phyloP scores from a whole-genome alignment of 202 grass and related monocot genomes.

The Brachypodium distachyon region DNA sequence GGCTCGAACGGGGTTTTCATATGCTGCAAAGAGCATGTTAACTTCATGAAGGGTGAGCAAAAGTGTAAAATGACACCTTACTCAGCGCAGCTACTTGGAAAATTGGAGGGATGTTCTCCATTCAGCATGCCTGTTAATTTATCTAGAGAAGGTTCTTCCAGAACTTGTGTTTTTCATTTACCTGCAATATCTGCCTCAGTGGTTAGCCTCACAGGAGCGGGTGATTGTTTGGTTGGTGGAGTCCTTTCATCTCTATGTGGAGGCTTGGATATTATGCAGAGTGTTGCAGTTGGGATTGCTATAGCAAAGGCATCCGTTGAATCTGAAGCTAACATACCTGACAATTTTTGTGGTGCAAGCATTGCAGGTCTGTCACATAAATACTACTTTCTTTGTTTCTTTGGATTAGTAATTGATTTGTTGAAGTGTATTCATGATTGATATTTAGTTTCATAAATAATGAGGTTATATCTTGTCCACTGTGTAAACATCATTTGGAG shows the following conservation, averaged over 20 bases:
- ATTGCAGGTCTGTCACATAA: constrained; percentile 46
- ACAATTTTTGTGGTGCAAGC: constrained; percentile 31
- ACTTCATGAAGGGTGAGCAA: constrained; percentile 25
- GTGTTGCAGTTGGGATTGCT: constrained; percentile 66
- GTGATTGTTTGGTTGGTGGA: constrained; percentile 90
- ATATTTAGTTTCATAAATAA: not conserved
- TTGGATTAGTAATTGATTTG: not conserved
- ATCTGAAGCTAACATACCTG: constrained; percentile 66
- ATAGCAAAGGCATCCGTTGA: constrained; percentile 81
- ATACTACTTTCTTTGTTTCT: not conserved
- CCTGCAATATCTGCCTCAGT: constrained; percentile 67
- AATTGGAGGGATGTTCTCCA: constrained; percentile 27
- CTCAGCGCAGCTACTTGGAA: constrained; percentile 31
- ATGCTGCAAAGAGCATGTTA: constrained; percentile 46
- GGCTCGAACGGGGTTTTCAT: constrained; percentile 72
- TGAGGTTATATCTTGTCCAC: not conserved
- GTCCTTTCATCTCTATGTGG: constrained; percentile 57
- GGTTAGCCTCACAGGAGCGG: constrained; percentile 72
- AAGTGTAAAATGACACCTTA: constrained; percentile 26
- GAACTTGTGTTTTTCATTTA: constrained; percentile 67
- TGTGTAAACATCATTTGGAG: constrained; percentile 6
- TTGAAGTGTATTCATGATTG: not conserved
- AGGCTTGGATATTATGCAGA: constrained; percentile 65
- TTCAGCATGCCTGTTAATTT: constrained; percentile 11
- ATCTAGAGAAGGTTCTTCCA: constrained; percentile 24